Evolutionary conservation across 345 rosid species (phyloP).

Genomic region (Sonneratia caseolaris): DNA sequence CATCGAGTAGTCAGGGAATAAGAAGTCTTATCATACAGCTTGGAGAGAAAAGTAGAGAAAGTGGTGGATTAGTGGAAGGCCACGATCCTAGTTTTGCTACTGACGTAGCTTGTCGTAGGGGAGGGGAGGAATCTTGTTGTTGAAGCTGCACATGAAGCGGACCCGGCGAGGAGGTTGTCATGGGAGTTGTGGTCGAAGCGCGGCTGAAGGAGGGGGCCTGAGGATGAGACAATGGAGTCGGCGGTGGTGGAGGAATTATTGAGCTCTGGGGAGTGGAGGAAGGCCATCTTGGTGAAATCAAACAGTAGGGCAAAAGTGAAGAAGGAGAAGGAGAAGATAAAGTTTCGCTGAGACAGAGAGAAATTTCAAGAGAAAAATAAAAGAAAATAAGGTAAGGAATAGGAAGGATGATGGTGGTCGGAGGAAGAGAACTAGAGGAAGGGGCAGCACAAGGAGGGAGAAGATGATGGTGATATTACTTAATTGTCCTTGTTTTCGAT

Average conservation of each 20-base stretch:
- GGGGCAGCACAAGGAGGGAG: too few species aligned
- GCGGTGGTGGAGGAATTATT: constrained; percentile 30
- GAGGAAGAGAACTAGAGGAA: too few species aligned
- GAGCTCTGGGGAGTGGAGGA: constrained; percentile 49
- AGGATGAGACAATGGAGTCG: constrained; percentile 55
- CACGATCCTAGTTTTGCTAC: constrained; percentile 90
- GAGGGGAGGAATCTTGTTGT: constrained; percentile 86
- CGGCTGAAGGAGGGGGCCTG: constrained; percentile 13
- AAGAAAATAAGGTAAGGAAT: too few species aligned
- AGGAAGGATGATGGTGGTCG: too few species aligned
- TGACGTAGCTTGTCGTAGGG: constrained; percentile 89
- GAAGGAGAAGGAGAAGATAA: background rate
- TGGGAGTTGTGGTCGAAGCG: constrained; percentile 43
- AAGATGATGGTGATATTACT: too few species aligned
- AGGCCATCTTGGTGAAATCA: constrained; percentile 26
- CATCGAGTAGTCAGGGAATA: background rate
- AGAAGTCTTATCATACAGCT: constrained; percentile 44
- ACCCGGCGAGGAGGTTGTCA: constrained; percentile 30
- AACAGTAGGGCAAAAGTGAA: background rate
- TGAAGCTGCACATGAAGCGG: constrained; percentile 89
- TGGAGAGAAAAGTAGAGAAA: constrained; percentile 45
- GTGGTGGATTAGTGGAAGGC: constrained; percentile 58
- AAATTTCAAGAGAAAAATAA: too few species aligned
- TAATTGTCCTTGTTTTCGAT: too few species aligned
- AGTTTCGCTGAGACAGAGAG: background rate